Conservation (phyloP, 2,329 filamentous ascomycete genomes). For the Talaromyces islandicus region DNA sequence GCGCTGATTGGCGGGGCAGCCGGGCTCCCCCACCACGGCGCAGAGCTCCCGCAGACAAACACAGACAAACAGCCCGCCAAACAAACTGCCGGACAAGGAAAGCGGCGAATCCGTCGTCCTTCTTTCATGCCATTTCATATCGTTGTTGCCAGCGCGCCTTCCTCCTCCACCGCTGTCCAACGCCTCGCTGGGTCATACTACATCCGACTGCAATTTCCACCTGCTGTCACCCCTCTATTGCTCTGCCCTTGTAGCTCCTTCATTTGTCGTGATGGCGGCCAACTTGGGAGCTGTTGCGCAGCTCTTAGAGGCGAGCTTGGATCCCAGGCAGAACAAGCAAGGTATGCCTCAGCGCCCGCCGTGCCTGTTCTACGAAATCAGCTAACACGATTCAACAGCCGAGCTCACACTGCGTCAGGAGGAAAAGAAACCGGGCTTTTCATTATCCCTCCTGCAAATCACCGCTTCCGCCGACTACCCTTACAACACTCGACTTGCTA, state of each 20-base stretch:
- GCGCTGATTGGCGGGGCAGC: background rate
- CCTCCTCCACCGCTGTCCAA: background rate
- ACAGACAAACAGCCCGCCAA: conserved; percentile 16
- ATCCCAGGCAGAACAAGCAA: conserved; percentile 82
- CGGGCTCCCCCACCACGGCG: conserved; percentile 10
- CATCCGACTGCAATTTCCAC: background rate
- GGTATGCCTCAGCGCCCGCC: conserved; percentile 50
- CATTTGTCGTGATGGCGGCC: conserved; percentile 49
- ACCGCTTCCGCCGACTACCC: conserved; percentile 70
- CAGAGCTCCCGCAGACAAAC: conserved; percentile 14
- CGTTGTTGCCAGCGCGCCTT: background rate
- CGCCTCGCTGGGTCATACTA: background rate
- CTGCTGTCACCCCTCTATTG: background rate
- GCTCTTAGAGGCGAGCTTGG: conserved; percentile 84
- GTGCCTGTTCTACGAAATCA: background rate
- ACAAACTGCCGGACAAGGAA: conserved; percentile 29
- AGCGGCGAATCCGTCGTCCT: conserved; percentile 14
- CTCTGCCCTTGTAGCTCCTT: background rate
- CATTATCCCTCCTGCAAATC: conserved; percentile 80
- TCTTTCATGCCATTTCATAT: conserved; percentile 1
- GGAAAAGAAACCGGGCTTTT: conserved; percentile 80
- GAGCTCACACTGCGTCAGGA: conserved; percentile 73
- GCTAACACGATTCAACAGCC: conserved; percentile 48
- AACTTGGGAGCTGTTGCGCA: conserved; percentile 63
- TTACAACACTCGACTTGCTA: conserved; percentile 74